Evolutionary conservation across 345 rosid genomes (phyloP).

Genomic region (Brassica nigra): DNA sequence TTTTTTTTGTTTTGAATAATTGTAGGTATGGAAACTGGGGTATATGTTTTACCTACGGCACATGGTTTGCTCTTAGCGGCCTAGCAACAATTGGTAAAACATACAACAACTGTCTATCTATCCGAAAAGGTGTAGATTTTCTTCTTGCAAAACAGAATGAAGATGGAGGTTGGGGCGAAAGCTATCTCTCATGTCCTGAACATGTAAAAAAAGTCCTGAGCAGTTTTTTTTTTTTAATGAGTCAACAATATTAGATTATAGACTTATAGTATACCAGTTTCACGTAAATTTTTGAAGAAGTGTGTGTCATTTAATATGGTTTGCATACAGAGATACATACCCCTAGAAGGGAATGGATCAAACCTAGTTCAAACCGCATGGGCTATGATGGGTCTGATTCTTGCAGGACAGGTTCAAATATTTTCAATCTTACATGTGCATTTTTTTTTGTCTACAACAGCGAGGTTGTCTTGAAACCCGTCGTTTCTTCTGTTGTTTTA

Average conservation of each 20-base stretch:
- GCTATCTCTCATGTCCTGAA: no score
- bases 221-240: no score
- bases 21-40: background rate
- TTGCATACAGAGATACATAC: constrained; percentile 27
- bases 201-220: no score
- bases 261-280: no score
- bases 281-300: background rate
- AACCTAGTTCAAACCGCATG: constrained; percentile 57
- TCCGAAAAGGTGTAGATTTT: background rate
- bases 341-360: constrained; percentile 47
- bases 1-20: no score
- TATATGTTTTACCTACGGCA: background rate
- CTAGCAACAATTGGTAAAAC: background rate
- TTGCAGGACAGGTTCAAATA: constrained; percentile 52
- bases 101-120: background rate
- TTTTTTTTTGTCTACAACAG: background rate
- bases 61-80: background rate
- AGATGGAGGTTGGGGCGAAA: no score
- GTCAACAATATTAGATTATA: no score
- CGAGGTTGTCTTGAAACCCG: background rate
- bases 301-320: background rate
- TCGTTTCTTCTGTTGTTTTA: background rate
- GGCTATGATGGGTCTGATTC: constrained; percentile 49
- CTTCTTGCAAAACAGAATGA: background rate
- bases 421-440: background rate